Base-by-base conservation (phyloP, 2,329 filamentous ascomycete species). In the Chaetomium globosum region DNA sequence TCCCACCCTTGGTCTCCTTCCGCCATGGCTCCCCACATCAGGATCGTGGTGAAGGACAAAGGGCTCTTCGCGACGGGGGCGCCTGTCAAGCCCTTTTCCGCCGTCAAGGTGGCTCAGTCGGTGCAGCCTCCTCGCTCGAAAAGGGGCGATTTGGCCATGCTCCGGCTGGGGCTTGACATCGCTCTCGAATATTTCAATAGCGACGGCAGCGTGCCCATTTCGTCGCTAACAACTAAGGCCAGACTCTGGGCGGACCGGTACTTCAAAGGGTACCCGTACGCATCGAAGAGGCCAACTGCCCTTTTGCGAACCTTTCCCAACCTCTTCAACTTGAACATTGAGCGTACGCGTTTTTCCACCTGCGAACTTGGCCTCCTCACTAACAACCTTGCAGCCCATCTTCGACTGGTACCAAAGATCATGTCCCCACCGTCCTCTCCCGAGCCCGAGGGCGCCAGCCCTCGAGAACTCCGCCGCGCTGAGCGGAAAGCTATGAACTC, bases 171-270 rank as follows among this genome's bases (percentile, higher is more conserved):
- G 23, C 23, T 74, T 51, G 66, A 62, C 57, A 66, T 75, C 58
- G 68, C 72, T 54, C 61, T 75, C 55, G 61, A 67, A 59, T 75
- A 74, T 65, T 69, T 75, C 70, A 75, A 74, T 70, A 46, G 55
- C 43, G 69, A 70, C 66, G 69, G 65, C 61, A 49, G 59, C 36
- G 54, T 54, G 46, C 21, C 53, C 1, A 43, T 66, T n/a, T 59
- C 59, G 36, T 16, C 31, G 65, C 68, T 71, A 48, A 69, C 65
- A 30, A 48, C 16, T 48, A 64, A 64, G 51, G 71, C 71, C 36
- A 68, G 59, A 55, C 43, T 36, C 51, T 72, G 71, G 71, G 66
- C 67, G 16, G 54, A 63, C 16, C 64, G 57, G 13, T 71, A 72
- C 64, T 69, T 59, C 61, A 60, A 62, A 30, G 66, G 66, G 21